Evolutionary conservation across 345 rosid genomes (phyloP).

Genomic region (Arabis alpina): DNA sequence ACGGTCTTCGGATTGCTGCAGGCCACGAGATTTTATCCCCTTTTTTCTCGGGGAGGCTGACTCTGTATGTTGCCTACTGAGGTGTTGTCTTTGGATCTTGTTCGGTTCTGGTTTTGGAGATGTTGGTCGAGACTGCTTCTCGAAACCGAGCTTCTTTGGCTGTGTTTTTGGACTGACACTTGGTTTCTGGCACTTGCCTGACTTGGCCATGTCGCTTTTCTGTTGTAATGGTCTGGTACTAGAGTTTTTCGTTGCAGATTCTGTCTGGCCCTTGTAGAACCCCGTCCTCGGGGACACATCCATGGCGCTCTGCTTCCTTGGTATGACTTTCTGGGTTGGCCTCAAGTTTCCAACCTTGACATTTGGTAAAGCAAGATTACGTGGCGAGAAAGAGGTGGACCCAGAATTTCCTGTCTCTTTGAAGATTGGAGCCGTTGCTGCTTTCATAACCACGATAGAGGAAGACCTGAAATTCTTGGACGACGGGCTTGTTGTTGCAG

Average conservation of each 20-base stretch:
- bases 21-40: constrained; percentile 44
- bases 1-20: constrained; percentile 52
- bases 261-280: constrained; percentile 42
- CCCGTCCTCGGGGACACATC: constrained; percentile 52
- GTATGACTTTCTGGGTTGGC: constrained; percentile 46
- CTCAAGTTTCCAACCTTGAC: constrained; percentile 45
- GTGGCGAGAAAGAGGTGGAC: constrained; percentile 38
- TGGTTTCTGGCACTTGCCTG: constrained; percentile 49
- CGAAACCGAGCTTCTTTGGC: constrained; percentile 53
- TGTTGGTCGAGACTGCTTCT: constrained; percentile 51
- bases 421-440: constrained; percentile 43
- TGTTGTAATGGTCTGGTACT: constrained; percentile 36
- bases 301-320: constrained; percentile 50
- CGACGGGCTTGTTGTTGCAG: constrained; percentile 47
- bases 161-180: constrained; percentile 55
- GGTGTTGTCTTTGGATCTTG: constrained; percentile 53
- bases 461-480: constrained; percentile 54
- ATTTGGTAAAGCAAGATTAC: constrained; percentile 44
- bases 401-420: constrained; percentile 43
- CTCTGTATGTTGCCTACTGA: constrained; percentile 52
- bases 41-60: constrained; percentile 52
- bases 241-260: constrained; percentile 45
- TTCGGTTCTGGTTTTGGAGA: constrained; percentile 51
- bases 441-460: constrained; percentile 59
- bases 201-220: constrained; percentile 42